Evolutionary conservation across 768 basidiomycete genomes (phyloP).

Genomic region (Mycena maculata): DNA sequence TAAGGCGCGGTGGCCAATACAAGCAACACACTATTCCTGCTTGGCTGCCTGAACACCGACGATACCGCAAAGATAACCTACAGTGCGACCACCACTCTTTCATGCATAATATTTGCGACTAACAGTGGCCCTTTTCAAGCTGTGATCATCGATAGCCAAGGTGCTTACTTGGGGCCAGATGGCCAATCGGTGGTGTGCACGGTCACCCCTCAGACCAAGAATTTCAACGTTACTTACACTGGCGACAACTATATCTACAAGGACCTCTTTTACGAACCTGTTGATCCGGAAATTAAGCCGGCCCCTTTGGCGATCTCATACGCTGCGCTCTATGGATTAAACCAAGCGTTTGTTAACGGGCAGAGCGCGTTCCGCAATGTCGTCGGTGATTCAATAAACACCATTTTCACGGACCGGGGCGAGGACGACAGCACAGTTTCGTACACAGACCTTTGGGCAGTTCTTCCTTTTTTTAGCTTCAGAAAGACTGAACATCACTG

Average conservation of each 20-base stretch:
- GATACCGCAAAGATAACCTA: neutral
- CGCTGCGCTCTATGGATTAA: neutral
- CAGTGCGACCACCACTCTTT: neutral
- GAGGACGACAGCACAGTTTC: no score
- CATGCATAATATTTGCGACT: neutral
- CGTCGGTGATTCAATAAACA: neutral
- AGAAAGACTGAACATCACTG: no score
- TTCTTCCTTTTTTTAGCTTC: no score
- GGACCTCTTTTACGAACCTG: neutral
- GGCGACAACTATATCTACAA: neutral
- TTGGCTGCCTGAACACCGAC: neutral
- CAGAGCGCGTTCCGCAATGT: neutral
- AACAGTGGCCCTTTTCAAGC: neutral
- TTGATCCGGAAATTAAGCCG: neutral
- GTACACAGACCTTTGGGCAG: no score
- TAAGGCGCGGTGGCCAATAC: neutral
- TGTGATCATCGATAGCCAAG: slow-evolving; percentile 6
- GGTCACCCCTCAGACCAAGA: neutral
- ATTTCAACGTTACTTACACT: neutral
- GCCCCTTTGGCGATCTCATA: neutral
- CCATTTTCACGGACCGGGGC: neutral
- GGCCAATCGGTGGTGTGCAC: neutral
- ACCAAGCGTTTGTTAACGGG: neutral
- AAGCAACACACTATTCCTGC: neutral
- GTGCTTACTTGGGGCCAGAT: neutral